These are phyloP conservation scores for Rhodotorula sp. DNA, from an alignment of 1,284 basidiomycete genomes.

Conservation along the genomic window DNA sequence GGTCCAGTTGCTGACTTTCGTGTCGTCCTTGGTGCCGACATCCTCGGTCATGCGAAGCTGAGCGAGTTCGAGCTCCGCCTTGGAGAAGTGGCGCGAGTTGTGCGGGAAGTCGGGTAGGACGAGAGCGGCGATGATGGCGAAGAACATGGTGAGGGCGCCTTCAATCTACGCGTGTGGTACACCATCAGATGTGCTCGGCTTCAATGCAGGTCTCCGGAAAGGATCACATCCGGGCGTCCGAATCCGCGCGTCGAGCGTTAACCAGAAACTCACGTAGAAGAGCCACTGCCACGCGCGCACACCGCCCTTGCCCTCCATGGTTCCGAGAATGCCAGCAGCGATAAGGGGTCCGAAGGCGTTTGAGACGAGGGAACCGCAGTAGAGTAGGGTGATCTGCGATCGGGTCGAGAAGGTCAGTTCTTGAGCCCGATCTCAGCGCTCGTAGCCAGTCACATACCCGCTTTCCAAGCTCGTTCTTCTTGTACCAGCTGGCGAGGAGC, in stretches of 20 bases:
- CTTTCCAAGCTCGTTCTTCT: constrained; percentile 56
- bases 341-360: constrained; percentile 64
- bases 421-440: not conserved
- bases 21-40: constrained; percentile 65
- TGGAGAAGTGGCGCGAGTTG: constrained; percentile 50
- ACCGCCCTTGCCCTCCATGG: constrained; percentile 66
- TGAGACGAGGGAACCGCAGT: constrained; percentile 56
- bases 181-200: constrained; percentile 46
- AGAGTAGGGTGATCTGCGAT: not conserved
- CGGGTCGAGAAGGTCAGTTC: not conserved
- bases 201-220: constrained; percentile 53
- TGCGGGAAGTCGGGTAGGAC: constrained; percentile 69
- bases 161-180: constrained; percentile 54
- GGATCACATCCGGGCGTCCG: constrained; percentile 19
- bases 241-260: constrained; percentile 52
- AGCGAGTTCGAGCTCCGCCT: constrained; percentile 62
- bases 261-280: constrained; percentile 58
- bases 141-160: constrained; percentile 10
- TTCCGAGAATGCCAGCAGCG: constrained; percentile 64
- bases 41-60: constrained; percentile 71
- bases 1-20: constrained; percentile 52
- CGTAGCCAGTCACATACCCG: constrained; percentile 49
- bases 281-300: constrained; percentile 76
- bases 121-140: constrained; percentile 57
- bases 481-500: constrained; percentile 47